A percentile compares a stretch with the other conserved stretches of the same genome.
phyloP scores from a whole-genome alignment of 192 early-diverging fungal species.

The Coemansia sp. region DNA sequence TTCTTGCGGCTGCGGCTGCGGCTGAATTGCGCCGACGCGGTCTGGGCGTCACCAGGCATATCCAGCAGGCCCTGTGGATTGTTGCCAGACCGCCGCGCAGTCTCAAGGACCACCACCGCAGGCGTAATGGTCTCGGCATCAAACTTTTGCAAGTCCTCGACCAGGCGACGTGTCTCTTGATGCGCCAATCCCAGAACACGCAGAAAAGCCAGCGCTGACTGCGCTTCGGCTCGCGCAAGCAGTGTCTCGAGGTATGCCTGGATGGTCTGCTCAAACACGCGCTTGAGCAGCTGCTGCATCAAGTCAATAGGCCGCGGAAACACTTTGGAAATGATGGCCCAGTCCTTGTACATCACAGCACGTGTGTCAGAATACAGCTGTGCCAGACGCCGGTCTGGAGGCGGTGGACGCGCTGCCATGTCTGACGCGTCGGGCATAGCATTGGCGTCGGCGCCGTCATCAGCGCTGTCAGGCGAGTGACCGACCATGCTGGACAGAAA shows the following conservation, averaged over 20 bases:
- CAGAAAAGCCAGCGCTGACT: conserved; percentile 79
- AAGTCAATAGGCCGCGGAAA: conserved; percentile 89
- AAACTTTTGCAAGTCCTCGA: conserved; percentile 77
- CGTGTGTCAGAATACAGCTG: conserved; percentile 85
- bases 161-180: conserved; percentile 68
- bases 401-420: conserved; percentile 55
- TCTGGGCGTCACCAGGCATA: conserved; percentile 38
- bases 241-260: conserved; percentile 85
- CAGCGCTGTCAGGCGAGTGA: conserved; percentile 57
- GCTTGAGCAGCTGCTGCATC: conserved; percentile 90
- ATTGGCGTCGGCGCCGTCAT: conserved; percentile 45
- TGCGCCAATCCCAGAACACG: conserved; percentile 74
- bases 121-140: conserved; percentile 65
- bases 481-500: conserved; percentile 81
- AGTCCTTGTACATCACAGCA: conserved; percentile 81
- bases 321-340: conserved; percentile 86
- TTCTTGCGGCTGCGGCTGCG: conserved; percentile 52
- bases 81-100: conserved; percentile 42
- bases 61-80: conserved; percentile 46
- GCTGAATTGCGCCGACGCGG: conserved; percentile 52
- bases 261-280: conserved; percentile 95
- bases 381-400: conserved; percentile 67
- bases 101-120: conserved; percentile 47
- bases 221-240: conserved; percentile 66
- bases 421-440: conserved; percentile 50